Percentiles rank a stretch among this genome's conserved stretches.
phyloP scores from a whole-genome alignment of 1,284 basidiomycete genomes.

The Boletus semigastroideus region DNA sequence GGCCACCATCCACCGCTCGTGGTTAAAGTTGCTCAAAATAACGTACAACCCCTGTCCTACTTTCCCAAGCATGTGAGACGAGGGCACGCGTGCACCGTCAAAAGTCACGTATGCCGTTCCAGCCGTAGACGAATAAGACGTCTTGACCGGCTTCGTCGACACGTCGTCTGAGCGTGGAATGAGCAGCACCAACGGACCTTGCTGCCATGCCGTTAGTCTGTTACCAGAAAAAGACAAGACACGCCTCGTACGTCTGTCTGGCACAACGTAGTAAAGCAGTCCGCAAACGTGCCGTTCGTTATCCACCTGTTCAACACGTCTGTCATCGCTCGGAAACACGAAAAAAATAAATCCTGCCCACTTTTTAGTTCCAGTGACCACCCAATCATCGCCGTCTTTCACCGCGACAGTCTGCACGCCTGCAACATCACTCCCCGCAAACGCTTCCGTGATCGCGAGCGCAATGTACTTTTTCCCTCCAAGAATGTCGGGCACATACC shows the following conservation, averaged over 20 bases:
- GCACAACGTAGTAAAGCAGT: conserved; percentile 80
- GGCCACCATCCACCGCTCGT: conserved; percentile 86
- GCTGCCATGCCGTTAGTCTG: conserved; percentile 36
- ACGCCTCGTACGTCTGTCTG: conserved; percentile 52
- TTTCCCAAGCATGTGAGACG: conserved; percentile 82
- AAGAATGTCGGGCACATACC: conserved; percentile 72
- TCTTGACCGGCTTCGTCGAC: conserved; percentile 90
- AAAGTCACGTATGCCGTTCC: conserved; percentile 93
- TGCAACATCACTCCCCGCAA: conserved; percentile 91
- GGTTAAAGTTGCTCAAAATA: conserved; percentile 84
- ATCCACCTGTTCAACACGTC: conserved; percentile 71
- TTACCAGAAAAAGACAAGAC: not conserved
- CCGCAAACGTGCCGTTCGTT: conserved; percentile 83
- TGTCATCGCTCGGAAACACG: not conserved
- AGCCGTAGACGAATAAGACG: conserved; percentile 80
- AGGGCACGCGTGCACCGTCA: conserved; percentile 87
- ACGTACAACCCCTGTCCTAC: conserved; percentile 86
- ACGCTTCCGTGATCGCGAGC: conserved; percentile 75
- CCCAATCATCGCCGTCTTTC: conserved; percentile 81
- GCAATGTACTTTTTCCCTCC: conserved; percentile 81
- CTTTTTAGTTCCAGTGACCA: conserved; percentile 90
- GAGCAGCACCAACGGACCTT: conserved; percentile 86
- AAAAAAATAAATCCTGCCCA: conserved; percentile 17
- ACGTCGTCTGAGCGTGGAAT: conserved; percentile 81
- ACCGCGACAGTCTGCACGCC: conserved; percentile 84